Evolutionary conservation across 73 alveolate species (phyloP).

Genomic region (Tetrahymena elliotti): DNA sequence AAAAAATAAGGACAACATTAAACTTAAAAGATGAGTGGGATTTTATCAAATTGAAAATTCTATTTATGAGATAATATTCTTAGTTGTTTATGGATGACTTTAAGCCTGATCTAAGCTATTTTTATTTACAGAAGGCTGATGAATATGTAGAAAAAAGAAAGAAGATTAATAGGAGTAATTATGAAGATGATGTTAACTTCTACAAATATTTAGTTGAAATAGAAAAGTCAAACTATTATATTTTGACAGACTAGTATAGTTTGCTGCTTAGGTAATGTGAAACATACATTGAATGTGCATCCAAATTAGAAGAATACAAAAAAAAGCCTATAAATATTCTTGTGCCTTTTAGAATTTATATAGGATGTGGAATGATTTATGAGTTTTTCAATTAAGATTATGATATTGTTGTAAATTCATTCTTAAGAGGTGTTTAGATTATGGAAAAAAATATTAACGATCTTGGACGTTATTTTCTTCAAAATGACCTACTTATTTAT

Average conservation of each 20-base stretch:
- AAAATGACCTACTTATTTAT: background rate
- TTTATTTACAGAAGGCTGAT: background rate
- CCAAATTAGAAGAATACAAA: background rate
- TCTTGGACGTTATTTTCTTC: background rate
- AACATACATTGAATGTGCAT: background rate
- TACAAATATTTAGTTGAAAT: background rate
- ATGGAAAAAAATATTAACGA: background rate
- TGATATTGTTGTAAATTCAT: background rate
- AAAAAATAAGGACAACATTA: background rate
- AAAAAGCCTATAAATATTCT: background rate
- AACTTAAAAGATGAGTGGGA: background rate
- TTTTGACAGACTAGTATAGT: background rate
- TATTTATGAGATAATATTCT: background rate
- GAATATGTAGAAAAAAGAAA: background rate
- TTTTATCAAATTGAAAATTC: background rate
- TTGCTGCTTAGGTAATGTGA: background rate
- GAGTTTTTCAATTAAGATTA: background rate
- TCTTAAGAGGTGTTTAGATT: background rate
- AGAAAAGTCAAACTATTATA: background rate
- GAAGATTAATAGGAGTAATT: background rate
- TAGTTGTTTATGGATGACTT: background rate
- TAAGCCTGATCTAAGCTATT: background rate
- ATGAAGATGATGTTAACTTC: background rate
- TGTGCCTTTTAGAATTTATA: background rate
- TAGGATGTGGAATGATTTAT: background rate